phyloP scores from a whole-genome alignment of 2,329 filamentous ascomycete species.

The Trichoderma endophyticum region DNA sequence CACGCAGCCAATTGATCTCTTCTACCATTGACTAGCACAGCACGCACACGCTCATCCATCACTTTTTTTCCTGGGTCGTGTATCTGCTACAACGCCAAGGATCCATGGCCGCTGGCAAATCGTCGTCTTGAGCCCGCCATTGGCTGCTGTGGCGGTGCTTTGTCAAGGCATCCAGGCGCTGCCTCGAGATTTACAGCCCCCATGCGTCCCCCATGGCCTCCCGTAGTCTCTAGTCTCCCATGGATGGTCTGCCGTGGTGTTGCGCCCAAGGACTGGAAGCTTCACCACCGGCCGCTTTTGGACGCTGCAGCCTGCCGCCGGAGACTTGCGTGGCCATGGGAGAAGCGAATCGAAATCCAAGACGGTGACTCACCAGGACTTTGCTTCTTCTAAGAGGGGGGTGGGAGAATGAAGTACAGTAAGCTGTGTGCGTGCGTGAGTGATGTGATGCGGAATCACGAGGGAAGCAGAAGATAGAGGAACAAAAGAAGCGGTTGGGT shows the following conservation, averaged over 20 bases:
- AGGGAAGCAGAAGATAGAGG: background rate
- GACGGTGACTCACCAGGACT: constrained; percentile 17
- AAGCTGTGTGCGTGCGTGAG: background rate
- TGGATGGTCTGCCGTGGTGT: background rate
- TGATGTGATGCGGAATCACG: background rate
- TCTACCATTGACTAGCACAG: background rate
- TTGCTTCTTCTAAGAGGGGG: background rate
- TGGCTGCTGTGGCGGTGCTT: constrained; percentile 19
- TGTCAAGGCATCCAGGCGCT: constrained; percentile 19
- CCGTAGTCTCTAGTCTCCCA: no score
- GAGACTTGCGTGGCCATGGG: constrained; percentile 8
- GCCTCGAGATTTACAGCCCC: constrained; percentile 10
- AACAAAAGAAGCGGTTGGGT: background rate
- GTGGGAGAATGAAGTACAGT: background rate
- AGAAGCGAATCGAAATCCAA: constrained; percentile 16
- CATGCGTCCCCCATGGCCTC: background rate
- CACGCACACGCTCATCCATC: background rate
- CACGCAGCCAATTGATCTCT: background rate
- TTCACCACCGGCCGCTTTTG: constrained; percentile 2
- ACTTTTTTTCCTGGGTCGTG: background rate
- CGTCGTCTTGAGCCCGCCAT: constrained; percentile 10
- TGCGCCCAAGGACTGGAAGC: background rate
- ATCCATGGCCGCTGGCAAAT: background rate
- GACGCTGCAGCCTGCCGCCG: constrained; percentile 18
- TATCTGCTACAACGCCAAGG: constrained; percentile 20